Base-by-base conservation (phyloP, 2,329 filamentous ascomycete species). In the Sporothrix inflata region DNA sequence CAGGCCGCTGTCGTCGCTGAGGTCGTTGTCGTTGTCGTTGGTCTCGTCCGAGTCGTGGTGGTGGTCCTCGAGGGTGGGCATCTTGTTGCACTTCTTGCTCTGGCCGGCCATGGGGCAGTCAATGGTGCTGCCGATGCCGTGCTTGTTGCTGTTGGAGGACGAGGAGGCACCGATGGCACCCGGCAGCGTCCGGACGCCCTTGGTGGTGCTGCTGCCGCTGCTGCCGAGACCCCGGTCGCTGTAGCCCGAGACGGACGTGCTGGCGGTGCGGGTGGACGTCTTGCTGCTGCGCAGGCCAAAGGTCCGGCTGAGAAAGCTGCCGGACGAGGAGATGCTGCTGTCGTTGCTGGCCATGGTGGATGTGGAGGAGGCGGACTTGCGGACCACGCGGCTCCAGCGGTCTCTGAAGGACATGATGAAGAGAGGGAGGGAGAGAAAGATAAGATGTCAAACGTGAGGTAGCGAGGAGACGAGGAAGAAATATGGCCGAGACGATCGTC, bases 331-430 rank as follows among this genome's bases (percentile, higher is more conserved):
- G 40, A 65, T 3, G 71, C 51, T 38, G 49, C n/a, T 61, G 67
- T 63, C 71, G 14, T 71, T 69, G 53, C 45, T 69, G 65, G 51
- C 42, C 24, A 45, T 24, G 5, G 51, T 53, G 12, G 63, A 38
- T 30, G 68, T 45, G 16, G 74, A 70, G 8, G 71, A 72, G 51
- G 24, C 63, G 4, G 72, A 73, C 53, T 75, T 73, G 69, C 72
- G 71, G 49, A 74, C 21, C 19, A 75, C 49, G 66, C 72, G 75
- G 66, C 71, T 75, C 69, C 73, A 75, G 63, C 71, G 74, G 12
- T 75, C 70, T 47, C 69, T 74, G 65, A 78, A 70, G 1, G 75
- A 21, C 76, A 77, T 77, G 65, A 12, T 74, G 69, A 51, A 12
- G 42, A 21, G 7, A 49, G 24, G n/a, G n/a, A n/a, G n/a, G 9